Conservation (phyloP, 345 rosid species). For the Litchi chinensis region DNA sequence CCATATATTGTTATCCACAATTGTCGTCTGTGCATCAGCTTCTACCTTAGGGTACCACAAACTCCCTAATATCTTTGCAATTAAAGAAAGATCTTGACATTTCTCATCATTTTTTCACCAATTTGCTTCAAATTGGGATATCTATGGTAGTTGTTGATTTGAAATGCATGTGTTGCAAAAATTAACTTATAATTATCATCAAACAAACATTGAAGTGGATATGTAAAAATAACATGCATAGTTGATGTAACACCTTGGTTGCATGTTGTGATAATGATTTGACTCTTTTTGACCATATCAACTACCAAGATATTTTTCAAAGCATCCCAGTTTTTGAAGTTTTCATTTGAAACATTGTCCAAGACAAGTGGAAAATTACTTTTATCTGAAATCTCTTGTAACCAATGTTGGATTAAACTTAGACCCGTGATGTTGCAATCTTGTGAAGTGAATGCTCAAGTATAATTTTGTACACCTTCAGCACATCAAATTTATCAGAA, state of each 20-base stretch:
- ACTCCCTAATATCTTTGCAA: constrained; percentile 40
- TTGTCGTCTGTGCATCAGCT: constrained; percentile 37
- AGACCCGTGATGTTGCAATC: constrained; percentile 32
- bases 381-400: constrained; percentile 18
- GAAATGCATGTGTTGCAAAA: constrained; percentile 30
- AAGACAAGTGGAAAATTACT: too few relatives aligned
- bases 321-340: constrained; percentile 26
- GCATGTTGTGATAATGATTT: constrained; percentile 44
- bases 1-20: constrained; percentile 34
- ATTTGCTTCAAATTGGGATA: constrained; percentile 28
- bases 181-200: constrained; percentile 34
- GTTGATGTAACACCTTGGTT: constrained; percentile 19
- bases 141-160: constrained; percentile 8
- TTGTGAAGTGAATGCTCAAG: constrained; percentile 30
- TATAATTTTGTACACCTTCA: constrained; percentile 34
- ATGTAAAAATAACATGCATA: constrained; percentile 24
- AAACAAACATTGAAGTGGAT: constrained; percentile 31
- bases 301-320: constrained; percentile 22
- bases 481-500: constrained; percentile 39
- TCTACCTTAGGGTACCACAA: constrained; percentile 30
- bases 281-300: constrained; percentile 30
- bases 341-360: constrained; percentile 38
- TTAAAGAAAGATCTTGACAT: constrained; percentile 20
- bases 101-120: constrained; percentile 35
- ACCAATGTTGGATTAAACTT: constrained; percentile 32